Conservation (phyloP, 2,329 filamentous ascomycete species). For the Cytospora leucostoma region DNA sequence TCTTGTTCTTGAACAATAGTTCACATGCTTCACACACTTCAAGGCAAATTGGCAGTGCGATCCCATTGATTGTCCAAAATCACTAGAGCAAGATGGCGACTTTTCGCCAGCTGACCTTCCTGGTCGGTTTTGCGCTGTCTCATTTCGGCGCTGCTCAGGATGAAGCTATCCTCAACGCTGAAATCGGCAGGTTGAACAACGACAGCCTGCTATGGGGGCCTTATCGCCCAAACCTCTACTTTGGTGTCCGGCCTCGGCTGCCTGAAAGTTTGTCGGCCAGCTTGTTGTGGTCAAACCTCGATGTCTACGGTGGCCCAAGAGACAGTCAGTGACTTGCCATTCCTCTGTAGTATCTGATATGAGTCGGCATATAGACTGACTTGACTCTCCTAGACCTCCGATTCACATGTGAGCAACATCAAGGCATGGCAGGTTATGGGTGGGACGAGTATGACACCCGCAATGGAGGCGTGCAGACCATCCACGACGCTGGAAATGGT, state of each 20-base stretch:
- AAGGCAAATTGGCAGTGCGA: not conserved
- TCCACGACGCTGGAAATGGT: conserved; percentile 85
- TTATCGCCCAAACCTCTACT: conserved; percentile 92
- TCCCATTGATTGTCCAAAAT: conserved; percentile 17
- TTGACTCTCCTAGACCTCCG: conserved; percentile 65
- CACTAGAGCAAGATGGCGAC: conserved; percentile 30
- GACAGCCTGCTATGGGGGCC: conserved; percentile 93
- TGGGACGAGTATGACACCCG: conserved; percentile 97
- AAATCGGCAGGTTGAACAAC: conserved; percentile 64
- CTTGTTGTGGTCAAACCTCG: conserved; percentile 85
- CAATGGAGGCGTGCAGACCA: conserved; percentile 82
- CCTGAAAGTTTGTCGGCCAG: conserved; percentile 80
- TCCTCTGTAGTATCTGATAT: not conserved
- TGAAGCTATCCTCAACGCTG: conserved; percentile 47
- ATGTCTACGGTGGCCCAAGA: conserved; percentile 75
- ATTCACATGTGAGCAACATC: conserved; percentile 94
- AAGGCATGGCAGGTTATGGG: conserved; percentile 91
- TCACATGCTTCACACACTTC: not conserved
- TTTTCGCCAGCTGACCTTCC: conserved; percentile 34
- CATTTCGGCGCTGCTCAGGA: conserved; percentile 31
- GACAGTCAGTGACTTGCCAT: conserved; percentile 59
- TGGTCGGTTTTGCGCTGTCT: conserved; percentile 33
- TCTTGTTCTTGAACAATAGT: not conserved
- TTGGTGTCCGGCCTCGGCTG: conserved; percentile 81
- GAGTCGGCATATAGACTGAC: conserved; percentile 19